Conservation (phyloP, 768 basidiomycete species). For the Trametes maxima region DNA sequence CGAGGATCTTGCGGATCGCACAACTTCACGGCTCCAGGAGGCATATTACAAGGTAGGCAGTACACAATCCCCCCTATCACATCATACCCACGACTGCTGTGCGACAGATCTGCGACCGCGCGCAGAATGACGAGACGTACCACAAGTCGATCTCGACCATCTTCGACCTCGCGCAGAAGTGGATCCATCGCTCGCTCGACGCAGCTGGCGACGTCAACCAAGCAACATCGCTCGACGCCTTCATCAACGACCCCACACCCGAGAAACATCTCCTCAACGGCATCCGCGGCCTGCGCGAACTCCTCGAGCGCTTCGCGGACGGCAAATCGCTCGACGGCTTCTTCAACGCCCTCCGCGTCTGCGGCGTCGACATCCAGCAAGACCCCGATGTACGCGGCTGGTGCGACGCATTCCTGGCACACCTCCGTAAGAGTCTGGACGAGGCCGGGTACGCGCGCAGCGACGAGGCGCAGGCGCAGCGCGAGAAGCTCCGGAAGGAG, state of each 20-base stretch:
- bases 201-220: constrained; percentile 47
- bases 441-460: constrained; percentile 55
- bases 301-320: constrained; percentile 57
- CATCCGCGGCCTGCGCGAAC: constrained; percentile 40
- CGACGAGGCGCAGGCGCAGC: constrained; percentile 44
- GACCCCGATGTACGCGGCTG: constrained; percentile 56
- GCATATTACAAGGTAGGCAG: constrained; percentile 53
- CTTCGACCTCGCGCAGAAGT: constrained; percentile 58
- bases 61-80: background rate
- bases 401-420: constrained; percentile 56
- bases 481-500: constrained; percentile 47
- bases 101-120: constrained; percentile 62
- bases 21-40: constrained; percentile 46
- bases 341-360: constrained; percentile 43
- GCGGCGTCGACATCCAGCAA: constrained; percentile 50
- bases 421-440: constrained; percentile 48
- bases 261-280: constrained; percentile 63
- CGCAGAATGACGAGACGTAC: constrained; percentile 62
- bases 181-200: constrained; percentile 55
- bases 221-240: constrained; percentile 49
- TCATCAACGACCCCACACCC: constrained; percentile 63
- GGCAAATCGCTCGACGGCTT: constrained; percentile 54
- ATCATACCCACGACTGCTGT: background rate
- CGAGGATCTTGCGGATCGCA: constrained; percentile 48
- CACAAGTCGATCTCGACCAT: constrained; percentile 57